A percentile compares a stretch with the other conserved stretches of the same genome.
phyloP scores from a whole-genome alignment of 1,284 basidiomycete species.

The Takashimella tepidaria region DNA sequence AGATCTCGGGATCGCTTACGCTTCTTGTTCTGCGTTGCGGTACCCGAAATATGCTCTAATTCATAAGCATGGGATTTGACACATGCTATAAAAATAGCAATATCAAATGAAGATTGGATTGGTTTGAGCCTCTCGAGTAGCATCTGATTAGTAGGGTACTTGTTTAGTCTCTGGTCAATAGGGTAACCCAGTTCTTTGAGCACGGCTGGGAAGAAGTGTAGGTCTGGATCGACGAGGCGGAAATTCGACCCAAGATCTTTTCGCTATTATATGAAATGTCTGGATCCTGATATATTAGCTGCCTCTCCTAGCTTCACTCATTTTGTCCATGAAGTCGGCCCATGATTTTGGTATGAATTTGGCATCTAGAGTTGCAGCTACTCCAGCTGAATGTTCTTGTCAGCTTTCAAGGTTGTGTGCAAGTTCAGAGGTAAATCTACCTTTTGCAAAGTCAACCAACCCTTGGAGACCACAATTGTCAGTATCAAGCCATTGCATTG shows the following conservation, averaged over 20 bases:
- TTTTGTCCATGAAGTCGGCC: conserved; percentile 49
- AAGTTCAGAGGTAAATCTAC: no score
- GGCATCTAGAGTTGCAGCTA: conserved; percentile 31
- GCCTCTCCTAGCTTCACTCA: background rate
- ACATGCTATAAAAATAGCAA: conserved; percentile 34
- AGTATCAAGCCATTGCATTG: conserved; percentile 4
- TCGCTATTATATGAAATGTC: conserved; percentile 26
- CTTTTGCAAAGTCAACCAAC: conserved; percentile 48
- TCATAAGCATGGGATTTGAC: conserved; percentile 34
- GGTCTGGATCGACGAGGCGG: conserved; percentile 34
- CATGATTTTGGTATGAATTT: conserved; percentile 29
- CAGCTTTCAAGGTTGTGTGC: no score
- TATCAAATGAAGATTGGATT: conserved; percentile 36
- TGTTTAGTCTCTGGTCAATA: conserved; percentile 19
- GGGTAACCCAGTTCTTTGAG: conserved; percentile 22
- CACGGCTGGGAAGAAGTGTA: conserved; percentile 30
- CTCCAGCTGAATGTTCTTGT: conserved; percentile 29
- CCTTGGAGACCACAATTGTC: conserved; percentile 9
- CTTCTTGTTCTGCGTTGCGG: conserved; percentile 32
- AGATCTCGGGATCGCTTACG: conserved; percentile 32
- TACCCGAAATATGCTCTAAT: conserved; percentile 35
- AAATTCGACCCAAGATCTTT: conserved; percentile 43
- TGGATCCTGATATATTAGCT: conserved; percentile 14
- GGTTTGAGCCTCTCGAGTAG: conserved; percentile 28
- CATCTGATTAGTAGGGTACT: conserved; percentile 17